A percentile compares a stretch with the other conserved stretches of the same genome.
These are phyloP conservation scores for Pythium phragmiticola DNA, from an alignment of 352 stramenopile genomes.

Conservation along the genomic window DNA sequence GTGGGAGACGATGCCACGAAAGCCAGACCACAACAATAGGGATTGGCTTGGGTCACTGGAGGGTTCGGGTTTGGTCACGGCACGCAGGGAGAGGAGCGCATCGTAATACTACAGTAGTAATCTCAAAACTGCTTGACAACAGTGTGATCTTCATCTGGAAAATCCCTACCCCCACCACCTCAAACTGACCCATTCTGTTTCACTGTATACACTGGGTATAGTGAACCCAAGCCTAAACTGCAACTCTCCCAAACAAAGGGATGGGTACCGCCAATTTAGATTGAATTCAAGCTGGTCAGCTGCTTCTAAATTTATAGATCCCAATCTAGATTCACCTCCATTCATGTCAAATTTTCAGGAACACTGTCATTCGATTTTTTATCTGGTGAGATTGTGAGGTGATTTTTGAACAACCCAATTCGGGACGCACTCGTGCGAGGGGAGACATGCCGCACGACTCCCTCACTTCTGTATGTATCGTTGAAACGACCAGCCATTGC, in stretches of 20 bases:
- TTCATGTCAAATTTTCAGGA: background rate
- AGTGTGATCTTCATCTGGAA: no score
- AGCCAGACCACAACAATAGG: conserved; percentile 15
- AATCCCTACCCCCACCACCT: no score
- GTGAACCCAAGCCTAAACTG: no score
- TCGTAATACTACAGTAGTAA: no score
- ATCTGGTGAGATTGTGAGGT: background rate
- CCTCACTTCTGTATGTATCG: background rate
- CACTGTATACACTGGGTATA: no score
- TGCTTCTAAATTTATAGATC: background rate
- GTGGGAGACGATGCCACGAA: conserved; percentile 6
- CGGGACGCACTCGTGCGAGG: no score
- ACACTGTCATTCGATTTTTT: background rate
- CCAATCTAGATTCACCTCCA: background rate
- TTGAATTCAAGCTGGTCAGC: background rate
- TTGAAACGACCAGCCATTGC: background rate
- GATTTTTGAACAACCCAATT: background rate
- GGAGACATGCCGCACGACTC: no score
- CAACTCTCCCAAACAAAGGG: no score
- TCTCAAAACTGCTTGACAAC: no score
- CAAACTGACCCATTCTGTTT: no score
- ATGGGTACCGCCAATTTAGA: background rate
- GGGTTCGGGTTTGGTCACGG: background rate
- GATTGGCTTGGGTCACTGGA: background rate
- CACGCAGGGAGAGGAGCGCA: no score